These are phyloP conservation scores for Candida corydali DNA, from an alignment of 805 yeast genomes.

Conservation along the genomic window DNA sequence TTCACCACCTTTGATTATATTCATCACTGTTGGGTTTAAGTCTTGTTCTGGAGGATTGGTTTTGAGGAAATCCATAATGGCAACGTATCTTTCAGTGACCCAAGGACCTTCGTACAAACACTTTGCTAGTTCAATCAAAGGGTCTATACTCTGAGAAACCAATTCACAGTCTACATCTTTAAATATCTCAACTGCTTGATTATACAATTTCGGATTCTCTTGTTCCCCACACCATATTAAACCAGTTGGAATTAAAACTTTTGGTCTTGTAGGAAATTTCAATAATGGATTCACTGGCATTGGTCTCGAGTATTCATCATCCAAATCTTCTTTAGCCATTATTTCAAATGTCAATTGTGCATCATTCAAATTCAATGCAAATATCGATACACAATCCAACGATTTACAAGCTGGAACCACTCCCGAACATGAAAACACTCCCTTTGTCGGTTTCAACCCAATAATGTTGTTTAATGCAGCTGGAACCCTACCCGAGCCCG, in stretches of 20 bases:
- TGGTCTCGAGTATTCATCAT: slow-evolving; percentile 76
- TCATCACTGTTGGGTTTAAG: slow-evolving; percentile 78
- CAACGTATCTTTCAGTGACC: slow-evolving; percentile 94
- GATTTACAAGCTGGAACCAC: slow-evolving; percentile 98
- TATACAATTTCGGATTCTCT: slow-evolving; percentile 69
- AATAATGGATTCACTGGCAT: slow-evolving; percentile 64
- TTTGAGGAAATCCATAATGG: slow-evolving; percentile 67
- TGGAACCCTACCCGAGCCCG: slow-evolving; percentile 97
- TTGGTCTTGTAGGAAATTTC: slow-evolving; percentile 55
- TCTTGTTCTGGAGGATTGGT: slow-evolving; percentile 65
- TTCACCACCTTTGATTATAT: slow-evolving; percentile 76
- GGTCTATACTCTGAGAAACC: slow-evolving; percentile 64
- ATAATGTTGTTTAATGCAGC: slow-evolving; percentile 89
- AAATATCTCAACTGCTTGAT: slow-evolving; percentile 49
- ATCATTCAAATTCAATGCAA: slow-evolving; percentile 72
- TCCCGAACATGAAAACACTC: slow-evolving; percentile 80
- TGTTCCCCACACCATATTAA: slow-evolving; percentile 79
- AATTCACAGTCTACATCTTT: slow-evolving; percentile 49
- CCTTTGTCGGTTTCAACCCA: slow-evolving; percentile 91
- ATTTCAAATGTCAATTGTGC: slow-evolving; percentile 75
- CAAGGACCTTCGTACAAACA: slow-evolving; percentile 97
- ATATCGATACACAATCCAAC: slow-evolving; percentile 86
- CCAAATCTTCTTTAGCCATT: slow-evolving; percentile 66
- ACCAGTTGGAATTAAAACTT: slow-evolving; percentile 70
- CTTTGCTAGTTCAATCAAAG: slow-evolving; percentile 74